Conservation (phyloP, 352 stramenopile genomes). For the Blastocystis sp. region DNA sequence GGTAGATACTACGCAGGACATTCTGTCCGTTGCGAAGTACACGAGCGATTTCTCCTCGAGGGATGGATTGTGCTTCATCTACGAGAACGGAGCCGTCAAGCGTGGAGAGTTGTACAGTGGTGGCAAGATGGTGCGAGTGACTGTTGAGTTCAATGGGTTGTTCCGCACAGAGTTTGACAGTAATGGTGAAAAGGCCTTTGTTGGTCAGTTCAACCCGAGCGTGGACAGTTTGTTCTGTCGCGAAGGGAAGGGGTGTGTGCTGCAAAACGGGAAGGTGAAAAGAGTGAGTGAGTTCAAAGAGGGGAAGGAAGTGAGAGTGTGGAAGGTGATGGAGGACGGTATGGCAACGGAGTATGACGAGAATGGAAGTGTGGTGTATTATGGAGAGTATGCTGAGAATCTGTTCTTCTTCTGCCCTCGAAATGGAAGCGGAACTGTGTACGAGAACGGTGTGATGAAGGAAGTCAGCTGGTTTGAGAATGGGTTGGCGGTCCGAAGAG, state of each 20-base stretch:
- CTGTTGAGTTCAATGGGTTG: not conserved
- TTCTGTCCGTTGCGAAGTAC: not conserved
- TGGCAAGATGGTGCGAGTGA: not conserved
- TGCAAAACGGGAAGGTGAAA: not conserved
- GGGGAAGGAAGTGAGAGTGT: not conserved
- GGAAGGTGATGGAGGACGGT: not conserved
- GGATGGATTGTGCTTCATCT: not conserved
- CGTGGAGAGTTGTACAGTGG: not conserved
- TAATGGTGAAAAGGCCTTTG: not conserved
- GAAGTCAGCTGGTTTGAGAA: not conserved
- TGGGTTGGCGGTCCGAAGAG: not conserved
- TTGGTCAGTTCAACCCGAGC: not conserved
- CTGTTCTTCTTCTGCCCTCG: not conserved
- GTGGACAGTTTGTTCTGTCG: not conserved
- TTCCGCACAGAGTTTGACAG: not conserved
- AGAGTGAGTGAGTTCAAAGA: not conserved
- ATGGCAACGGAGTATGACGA: not conserved
- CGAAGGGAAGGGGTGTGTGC: not conserved
- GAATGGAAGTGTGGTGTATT: not conserved
- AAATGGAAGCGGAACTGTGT: not conserved
- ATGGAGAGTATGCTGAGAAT: constrained; percentile 6
- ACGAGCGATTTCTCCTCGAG: not conserved
- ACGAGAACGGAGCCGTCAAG: not conserved
- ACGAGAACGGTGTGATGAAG: not conserved
- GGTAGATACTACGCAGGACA: not conserved